These are phyloP conservation scores for Fusarium guadeloupense DNA, from an alignment of 2,329 filamentous ascomycete genomes.

Conservation along the genomic window DNA sequence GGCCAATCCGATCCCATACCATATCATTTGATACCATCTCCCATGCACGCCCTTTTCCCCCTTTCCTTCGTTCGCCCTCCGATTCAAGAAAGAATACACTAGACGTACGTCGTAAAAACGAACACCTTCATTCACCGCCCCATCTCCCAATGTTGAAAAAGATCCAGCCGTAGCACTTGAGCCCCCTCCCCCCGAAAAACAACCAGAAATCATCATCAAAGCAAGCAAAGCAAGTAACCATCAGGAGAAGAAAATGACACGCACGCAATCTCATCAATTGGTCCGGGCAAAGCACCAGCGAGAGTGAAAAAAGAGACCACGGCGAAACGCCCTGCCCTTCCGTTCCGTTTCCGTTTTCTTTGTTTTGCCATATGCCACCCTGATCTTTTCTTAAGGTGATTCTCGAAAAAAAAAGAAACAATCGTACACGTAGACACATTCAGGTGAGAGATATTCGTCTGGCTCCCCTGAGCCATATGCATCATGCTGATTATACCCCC, in stretches of 20 bases:
- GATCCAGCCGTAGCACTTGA: conserved; percentile 42
- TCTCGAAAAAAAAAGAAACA: conserved; percentile 48
- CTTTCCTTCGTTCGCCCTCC: conserved; percentile 13
- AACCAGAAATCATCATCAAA: conserved; percentile 40
- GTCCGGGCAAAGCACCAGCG: conserved; percentile 32
- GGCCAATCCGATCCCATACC: conserved; percentile 29
- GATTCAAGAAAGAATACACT: conserved; percentile 43
- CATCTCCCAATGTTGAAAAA: conserved; percentile 39
- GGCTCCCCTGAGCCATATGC: conserved; percentile 41
- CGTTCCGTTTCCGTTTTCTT: conserved; percentile 28
- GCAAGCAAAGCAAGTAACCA: conserved; percentile 42
- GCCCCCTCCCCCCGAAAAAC: conserved; percentile 41
- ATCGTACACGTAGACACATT: conserved; percentile 51
- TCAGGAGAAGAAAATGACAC: conserved; percentile 38
- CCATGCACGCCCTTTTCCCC: conserved; percentile 24
- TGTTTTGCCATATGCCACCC: conserved; percentile 42
- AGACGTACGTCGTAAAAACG: conserved; percentile 42
- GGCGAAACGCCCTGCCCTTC: conserved; percentile 37
- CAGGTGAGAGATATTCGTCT: conserved; percentile 41
- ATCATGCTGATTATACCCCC: conserved; percentile 47
- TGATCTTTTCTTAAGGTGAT: conserved; percentile 46
- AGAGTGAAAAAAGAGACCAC: conserved; percentile 37
- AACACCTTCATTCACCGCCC: conserved; percentile 39
- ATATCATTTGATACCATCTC: conserved; percentile 23
- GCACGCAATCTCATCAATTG: conserved; percentile 39